These are phyloP conservation scores for Bjerkandera adusta DNA, from an alignment of 1,284 basidiomycete species.

Conservation along the genomic window DNA sequence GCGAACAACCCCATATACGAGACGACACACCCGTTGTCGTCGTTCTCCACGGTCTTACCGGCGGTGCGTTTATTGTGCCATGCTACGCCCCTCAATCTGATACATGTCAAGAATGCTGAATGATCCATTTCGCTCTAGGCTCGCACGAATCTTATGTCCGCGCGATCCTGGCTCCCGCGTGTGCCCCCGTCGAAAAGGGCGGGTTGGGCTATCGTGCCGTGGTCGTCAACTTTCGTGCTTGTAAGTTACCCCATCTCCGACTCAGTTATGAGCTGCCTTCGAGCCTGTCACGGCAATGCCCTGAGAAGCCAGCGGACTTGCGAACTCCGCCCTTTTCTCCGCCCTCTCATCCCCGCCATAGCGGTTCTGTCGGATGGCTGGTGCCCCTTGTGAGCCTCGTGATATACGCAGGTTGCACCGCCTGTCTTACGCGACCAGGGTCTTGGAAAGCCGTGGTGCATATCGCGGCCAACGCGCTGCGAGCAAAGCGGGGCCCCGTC, in stretches of 20 bases:
- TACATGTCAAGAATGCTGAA: constrained; percentile 1
- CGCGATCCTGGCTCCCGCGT: constrained; percentile 72
- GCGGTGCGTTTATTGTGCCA: constrained; percentile 49
- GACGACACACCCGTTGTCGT: constrained; percentile 80
- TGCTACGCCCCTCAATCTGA: neutral
- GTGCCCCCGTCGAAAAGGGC: constrained; percentile 64
- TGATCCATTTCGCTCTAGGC: constrained; percentile 52
- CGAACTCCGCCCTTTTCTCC: no score
- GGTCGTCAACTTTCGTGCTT: constrained; percentile 92
- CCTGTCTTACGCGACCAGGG: no score
- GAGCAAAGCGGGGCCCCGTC: no score
- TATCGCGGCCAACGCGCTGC: no score
- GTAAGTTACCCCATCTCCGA: constrained; percentile 58
- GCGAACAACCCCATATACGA: constrained; percentile 48
- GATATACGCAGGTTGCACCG: no score
- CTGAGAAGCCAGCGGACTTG: no score
- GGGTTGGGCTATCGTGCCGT: constrained; percentile 87
- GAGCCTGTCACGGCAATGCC: no score
- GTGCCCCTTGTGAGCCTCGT: no score
- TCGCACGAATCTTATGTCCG: constrained; percentile 90
- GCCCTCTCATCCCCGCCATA: no score
- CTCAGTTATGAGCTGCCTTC: no score
- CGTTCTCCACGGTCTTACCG: constrained; percentile 85
- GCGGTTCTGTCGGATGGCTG: no score
- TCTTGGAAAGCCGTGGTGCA: no score